Conservation (phyloP, 441 rosid species). For the Metrosideros polymorpha region DNA sequence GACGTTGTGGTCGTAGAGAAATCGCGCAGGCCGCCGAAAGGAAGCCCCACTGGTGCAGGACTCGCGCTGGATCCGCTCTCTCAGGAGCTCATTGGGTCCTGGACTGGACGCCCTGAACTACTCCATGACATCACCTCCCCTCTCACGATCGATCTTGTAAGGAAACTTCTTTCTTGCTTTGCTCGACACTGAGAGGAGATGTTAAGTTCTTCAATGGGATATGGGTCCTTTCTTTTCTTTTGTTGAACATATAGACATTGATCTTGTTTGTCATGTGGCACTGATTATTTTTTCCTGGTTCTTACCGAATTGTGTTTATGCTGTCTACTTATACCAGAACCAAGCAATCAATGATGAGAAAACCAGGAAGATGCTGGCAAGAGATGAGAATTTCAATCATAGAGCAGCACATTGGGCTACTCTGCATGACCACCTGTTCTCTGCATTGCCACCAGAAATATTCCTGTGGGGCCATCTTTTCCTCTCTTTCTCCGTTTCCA, state of each 20-base stretch:
- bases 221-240: too few relatives aligned
- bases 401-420: not conserved
- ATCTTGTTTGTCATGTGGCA: not conserved
- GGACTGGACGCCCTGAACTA: constrained; percentile 41
- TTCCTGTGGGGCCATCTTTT: not conserved
- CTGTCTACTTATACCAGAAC: not conserved
- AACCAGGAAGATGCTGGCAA: not conserved
- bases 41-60: constrained; percentile 66
- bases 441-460: not conserved
- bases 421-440: not conserved
- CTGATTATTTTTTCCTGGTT: not conserved
- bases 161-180: too few relatives aligned
- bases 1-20: constrained; percentile 58
- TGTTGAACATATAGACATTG: not conserved
- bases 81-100: constrained; percentile 34
- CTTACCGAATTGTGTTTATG: not conserved
- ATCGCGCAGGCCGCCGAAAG: constrained; percentile 33
- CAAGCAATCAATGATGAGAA: not conserved
- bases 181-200: too few relatives aligned
- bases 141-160: not conserved
- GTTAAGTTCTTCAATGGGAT: too few relatives aligned
- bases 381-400: not conserved
- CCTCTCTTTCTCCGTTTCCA: not conserved
- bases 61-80: constrained; percentile 45
- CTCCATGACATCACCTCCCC: constrained; percentile 34